Percentiles rank a stretch among this genome's conserved stretches.
These are phyloP conservation scores for Musa schizocarpa DNA, from an alignment of 176 grass and related monocot genomes.

Conservation along the genomic window DNA sequence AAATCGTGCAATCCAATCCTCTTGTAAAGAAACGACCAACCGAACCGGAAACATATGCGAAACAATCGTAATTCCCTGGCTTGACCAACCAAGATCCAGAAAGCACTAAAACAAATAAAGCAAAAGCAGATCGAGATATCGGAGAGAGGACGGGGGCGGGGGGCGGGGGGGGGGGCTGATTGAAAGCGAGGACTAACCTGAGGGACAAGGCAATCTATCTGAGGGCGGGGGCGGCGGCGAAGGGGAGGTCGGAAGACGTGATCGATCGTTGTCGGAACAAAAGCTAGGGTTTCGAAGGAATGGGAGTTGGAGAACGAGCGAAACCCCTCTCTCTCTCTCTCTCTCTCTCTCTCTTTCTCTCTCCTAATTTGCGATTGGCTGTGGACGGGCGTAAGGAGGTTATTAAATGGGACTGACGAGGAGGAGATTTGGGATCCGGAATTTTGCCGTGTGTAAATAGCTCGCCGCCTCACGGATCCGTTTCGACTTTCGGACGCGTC, in stretches of 20 bases:
- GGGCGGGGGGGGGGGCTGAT: too few relatives aligned
- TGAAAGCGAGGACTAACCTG: not conserved
- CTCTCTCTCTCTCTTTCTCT: not conserved
- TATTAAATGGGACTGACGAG: not conserved
- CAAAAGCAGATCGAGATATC: too few relatives aligned
- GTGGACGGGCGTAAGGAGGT: not conserved
- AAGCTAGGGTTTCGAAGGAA: not conserved
- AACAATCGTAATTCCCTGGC: too few relatives aligned
- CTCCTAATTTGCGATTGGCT: not conserved
- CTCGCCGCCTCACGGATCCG: too few relatives aligned
- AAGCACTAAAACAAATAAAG: too few relatives aligned
- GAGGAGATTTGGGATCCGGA: not conserved
- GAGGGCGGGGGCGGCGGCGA: not conserved
- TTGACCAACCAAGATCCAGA: too few relatives aligned
- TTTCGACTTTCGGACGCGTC: too few relatives aligned
- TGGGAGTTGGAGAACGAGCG: not conserved
- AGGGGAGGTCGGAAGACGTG: not conserved
- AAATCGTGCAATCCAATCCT: too few relatives aligned
- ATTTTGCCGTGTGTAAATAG: not conserved
- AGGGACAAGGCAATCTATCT: not conserved
- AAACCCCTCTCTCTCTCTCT: not conserved
- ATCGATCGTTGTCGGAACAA: not conserved
- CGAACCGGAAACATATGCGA: too few relatives aligned
- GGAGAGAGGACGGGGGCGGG: too few relatives aligned
- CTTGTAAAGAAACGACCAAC: too few relatives aligned